Conservation (phyloP, 495 filamentous ascomycete species). For the Xylaria nigripes region DNA sequence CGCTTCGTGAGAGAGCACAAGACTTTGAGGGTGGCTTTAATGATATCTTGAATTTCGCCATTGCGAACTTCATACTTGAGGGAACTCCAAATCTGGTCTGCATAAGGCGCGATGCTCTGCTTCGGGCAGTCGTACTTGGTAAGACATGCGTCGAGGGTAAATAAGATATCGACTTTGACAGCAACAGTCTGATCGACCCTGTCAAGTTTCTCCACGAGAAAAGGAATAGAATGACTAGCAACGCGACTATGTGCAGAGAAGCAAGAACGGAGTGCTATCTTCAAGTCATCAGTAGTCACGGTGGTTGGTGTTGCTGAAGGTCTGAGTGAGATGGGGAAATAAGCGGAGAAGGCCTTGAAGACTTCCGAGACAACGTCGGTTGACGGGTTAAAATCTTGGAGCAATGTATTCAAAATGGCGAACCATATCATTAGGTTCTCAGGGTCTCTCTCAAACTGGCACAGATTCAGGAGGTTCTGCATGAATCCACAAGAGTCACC, state of each 20-base stretch:
- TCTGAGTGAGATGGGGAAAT: conserved; percentile 46
- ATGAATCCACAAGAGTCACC: conserved; percentile 32
- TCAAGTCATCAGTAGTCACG: conserved; percentile 44
- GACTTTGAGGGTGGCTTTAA: conserved; percentile 39
- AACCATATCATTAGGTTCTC: conserved; percentile 44
- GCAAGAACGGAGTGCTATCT: conserved; percentile 37
- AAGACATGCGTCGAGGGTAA: conserved; percentile 41
- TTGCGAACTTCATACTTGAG: conserved; percentile 54
- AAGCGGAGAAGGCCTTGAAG: conserved; percentile 42
- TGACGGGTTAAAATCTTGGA: conserved; percentile 33
- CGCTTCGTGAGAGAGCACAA: conserved; percentile 35
- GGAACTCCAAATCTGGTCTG: conserved; percentile 42
- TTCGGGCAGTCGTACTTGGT: conserved; percentile 32
- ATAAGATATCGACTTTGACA: conserved; percentile 47
- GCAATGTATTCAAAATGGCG: conserved; percentile 29
- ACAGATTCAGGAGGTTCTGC: conserved; percentile 34
- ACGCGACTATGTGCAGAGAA: conserved; percentile 37
- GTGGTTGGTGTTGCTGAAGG: conserved; percentile 33
- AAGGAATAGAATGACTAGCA: conserved; percentile 34
- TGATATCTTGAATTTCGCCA: conserved; percentile 43
- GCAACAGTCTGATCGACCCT: conserved; percentile 42
- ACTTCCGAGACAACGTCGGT: conserved; percentile 35
- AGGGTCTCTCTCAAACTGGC: conserved; percentile 42
- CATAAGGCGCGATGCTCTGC: conserved; percentile 32
- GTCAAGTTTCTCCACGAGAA: conserved; percentile 42